A percentile compares a stretch with the other conserved stretches of the same genome.
Conservation (phyloP, 768 basidiomycete species). For the Boletus barrowsii region DNA sequence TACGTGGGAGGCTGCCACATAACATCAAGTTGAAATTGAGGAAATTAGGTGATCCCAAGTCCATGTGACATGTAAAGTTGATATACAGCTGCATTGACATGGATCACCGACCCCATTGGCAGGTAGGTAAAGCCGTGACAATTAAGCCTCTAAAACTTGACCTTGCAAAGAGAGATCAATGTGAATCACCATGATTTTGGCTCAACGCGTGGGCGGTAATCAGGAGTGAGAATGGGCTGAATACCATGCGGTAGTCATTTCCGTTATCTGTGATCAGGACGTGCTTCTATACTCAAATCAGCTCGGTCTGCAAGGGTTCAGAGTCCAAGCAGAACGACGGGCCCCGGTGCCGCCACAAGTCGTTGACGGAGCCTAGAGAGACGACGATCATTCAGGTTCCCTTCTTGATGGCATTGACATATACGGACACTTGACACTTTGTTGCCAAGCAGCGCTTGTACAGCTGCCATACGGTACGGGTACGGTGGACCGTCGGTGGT, state of each 20-base stretch:
- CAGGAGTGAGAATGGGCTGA: not conserved
- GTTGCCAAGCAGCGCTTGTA: not conserved
- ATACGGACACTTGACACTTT: not conserved
- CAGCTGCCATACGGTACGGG: too few relatives aligned
- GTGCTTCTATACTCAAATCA: not conserved
- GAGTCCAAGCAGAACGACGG: not conserved
- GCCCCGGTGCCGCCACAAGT: slow-evolving; percentile 2
- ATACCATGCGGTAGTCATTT: slow-evolving; percentile 22
- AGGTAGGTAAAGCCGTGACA: not conserved
- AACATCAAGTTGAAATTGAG: not conserved
- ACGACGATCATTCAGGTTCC: slow-evolving; percentile 3
- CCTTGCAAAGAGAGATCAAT: too few relatives aligned
- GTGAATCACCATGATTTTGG: too few relatives aligned
- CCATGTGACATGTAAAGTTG: not conserved
- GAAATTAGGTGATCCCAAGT: not conserved
- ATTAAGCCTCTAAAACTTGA: too few relatives aligned
- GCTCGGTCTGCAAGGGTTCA: not conserved
- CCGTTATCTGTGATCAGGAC: slow-evolving; percentile 22
- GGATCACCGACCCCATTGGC: not conserved
- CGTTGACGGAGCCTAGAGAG: not conserved
- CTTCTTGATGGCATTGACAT: slow-evolving; percentile 17
- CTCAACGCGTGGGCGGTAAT: too few relatives aligned
- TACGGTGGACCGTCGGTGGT: too few relatives aligned
- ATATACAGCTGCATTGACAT: not conserved
- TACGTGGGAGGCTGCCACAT: not conserved